These are phyloP conservation scores for Asclepias syriaca DNA, from an alignment of 257 asterid genomes.

Conservation along the genomic window DNA sequence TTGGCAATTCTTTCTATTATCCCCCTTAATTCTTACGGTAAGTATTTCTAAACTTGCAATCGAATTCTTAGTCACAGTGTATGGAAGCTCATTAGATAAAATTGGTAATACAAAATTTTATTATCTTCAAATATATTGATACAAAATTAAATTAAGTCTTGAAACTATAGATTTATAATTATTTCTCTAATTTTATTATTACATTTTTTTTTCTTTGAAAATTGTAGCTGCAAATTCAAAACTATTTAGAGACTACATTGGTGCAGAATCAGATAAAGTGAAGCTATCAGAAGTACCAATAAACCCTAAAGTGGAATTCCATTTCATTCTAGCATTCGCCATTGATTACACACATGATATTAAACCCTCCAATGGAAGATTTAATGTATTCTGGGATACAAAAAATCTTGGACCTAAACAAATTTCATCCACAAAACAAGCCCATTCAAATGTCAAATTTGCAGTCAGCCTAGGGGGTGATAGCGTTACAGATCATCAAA, in stretches of 20 bases:
- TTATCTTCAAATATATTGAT: not conserved
- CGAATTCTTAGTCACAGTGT: too few relatives aligned
- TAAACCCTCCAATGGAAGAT: slow-evolving; percentile 17
- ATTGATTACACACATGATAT: slow-evolving; percentile 7
- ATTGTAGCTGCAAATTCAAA: slow-evolving; percentile 12
- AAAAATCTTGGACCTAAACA: slow-evolving; percentile 14
- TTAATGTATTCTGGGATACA: slow-evolving; percentile 18
- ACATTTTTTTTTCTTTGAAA: not conserved
- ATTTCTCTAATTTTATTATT: not conserved
- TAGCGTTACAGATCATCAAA: not conserved
- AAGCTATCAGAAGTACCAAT: slow-evolving; percentile 14
- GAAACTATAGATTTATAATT: not conserved
- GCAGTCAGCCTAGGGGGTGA: slow-evolving; percentile 1
- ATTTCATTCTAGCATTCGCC: slow-evolving; percentile 21
- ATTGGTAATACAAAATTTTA: not conserved
- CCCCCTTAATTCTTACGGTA: not conserved
- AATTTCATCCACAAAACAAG: slow-evolving; percentile 3
- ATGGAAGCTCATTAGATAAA: not conserved
- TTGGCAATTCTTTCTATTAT: not conserved
- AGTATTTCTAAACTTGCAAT: too few relatives aligned
- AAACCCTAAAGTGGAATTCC: slow-evolving; percentile 18
- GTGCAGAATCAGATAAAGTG: slow-evolving; percentile 15
- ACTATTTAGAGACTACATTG: slow-evolving; percentile 19
- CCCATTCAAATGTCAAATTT: slow-evolving; percentile 23
- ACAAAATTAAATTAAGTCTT: not conserved